phyloP scores from a whole-genome alignment of 345 rosid genomes.

The Salix brachista region DNA sequence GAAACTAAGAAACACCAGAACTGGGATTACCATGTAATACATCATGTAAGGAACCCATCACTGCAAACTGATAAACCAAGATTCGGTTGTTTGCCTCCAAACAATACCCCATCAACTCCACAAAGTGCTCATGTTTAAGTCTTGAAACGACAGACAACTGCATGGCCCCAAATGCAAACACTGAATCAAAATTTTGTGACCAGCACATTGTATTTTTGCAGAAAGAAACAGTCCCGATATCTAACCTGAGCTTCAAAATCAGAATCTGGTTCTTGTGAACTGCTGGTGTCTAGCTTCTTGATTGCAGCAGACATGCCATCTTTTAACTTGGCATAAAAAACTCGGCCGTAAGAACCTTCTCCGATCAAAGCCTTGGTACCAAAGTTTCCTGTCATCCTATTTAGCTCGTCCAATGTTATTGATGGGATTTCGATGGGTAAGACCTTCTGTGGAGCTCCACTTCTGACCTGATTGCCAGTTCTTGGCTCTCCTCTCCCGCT shows the following conservation, averaged over 20 bases:
- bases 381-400: conserved; percentile 57
- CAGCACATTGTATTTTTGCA: not conserved
- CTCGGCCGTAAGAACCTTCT: conserved; percentile 98
- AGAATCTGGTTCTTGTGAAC: conserved; percentile 72
- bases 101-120: conserved; percentile 82
- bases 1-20: not conserved
- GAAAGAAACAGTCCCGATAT: not conserved
- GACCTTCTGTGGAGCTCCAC: conserved; percentile 69
- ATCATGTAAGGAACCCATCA: conserved; percentile 87
- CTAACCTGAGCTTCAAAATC: conserved; percentile 85
- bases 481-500: conserved; percentile 71
- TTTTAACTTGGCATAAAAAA: conserved; percentile 58
- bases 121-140: conserved; percentile 78
- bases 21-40: conserved; percentile 65
- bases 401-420: conserved; percentile 61
- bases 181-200: not conserved
- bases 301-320: conserved; percentile 59
- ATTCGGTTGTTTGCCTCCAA: conserved; percentile 68
- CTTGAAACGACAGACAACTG: conserved; percentile 86
- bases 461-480: conserved; percentile 42
- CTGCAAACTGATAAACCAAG: conserved; percentile 70
- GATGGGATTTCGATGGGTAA: conserved; percentile 77
- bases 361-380: conserved; percentile 82
- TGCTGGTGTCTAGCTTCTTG: conserved; percentile 77
- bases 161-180: not conserved